Percentiles rank a stretch among this genome's conserved stretches.
Conservation (phyloP, 1,284 basidiomycete genomes). For the Rhizoctonia solani region DNA sequence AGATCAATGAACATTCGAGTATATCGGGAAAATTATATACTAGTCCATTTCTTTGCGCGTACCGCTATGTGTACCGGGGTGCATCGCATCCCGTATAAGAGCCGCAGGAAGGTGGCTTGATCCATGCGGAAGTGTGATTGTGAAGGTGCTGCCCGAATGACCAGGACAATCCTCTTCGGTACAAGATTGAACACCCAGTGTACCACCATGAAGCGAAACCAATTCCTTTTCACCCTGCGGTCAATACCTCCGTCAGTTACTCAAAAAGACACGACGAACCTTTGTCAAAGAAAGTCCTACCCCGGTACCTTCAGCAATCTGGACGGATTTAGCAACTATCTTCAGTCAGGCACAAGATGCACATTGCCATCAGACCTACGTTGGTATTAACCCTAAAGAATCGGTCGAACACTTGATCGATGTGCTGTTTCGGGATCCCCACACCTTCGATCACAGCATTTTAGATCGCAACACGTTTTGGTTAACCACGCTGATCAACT, state of each 20-base stretch:
- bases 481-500: background rate
- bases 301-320: constrained; percentile 45
- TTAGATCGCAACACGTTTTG: constrained; percentile 27
- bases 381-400: constrained; percentile 43
- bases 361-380: constrained; percentile 1
- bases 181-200: constrained; percentile 3
- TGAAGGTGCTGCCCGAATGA: constrained; percentile 8
- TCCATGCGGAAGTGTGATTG: constrained; percentile 9
- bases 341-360: constrained; percentile 2
- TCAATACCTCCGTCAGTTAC: background rate
- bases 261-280: background rate
- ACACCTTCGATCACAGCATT: constrained; percentile 34
- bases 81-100: constrained; percentile 39
- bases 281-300: constrained; percentile 46
- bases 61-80: constrained; percentile 11
- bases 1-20: background rate
- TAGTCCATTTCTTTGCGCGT: constrained; percentile 28
- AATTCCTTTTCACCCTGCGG: constrained; percentile 40
- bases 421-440: constrained; percentile 42
- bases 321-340: background rate
- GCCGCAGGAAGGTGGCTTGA: constrained; percentile 40
- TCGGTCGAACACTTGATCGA: constrained; percentile 43
- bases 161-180: background rate
- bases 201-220: constrained; percentile 44
- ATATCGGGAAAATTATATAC: background rate